Percentiles rank a stretch among this genome's conserved stretches.
phyloP scores from a whole-genome alignment of 371 early-diverging fungal species.

The Capniomyces stellatus region DNA sequence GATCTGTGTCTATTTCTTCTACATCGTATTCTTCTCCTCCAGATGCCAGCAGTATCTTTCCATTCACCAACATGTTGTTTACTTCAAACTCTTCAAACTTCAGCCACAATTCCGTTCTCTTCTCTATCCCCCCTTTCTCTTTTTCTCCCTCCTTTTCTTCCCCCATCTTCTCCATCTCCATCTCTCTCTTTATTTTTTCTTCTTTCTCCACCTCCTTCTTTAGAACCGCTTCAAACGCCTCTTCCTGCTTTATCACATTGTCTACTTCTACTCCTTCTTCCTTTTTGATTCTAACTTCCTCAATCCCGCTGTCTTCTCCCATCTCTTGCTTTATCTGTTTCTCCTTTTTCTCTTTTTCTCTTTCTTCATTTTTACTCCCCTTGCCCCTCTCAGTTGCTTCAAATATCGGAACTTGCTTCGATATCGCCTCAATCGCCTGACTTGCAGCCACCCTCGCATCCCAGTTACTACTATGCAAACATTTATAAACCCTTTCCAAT shows the following conservation, averaged over 20 bases:
- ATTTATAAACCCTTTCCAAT: constrained; percentile 52
- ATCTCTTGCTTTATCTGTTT: neutral
- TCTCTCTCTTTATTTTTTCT: constrained; percentile 10
- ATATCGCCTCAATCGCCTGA: constrained; percentile 78
- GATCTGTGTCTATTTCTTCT: constrained; percentile 42
- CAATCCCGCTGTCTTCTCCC: too few species aligned
- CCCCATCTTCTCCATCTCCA: constrained; percentile 1
- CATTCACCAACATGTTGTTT: constrained; percentile 53
- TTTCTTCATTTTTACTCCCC: too few species aligned
- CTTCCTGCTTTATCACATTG: neutral
- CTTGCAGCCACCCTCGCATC: constrained; percentile 92
- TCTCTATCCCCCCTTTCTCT: neutral
- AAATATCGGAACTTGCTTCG: constrained; percentile 53
- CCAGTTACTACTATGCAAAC: constrained; percentile 77
- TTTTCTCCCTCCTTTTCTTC: neutral
- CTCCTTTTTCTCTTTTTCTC: neutral
- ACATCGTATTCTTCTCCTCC: constrained; percentile 84
- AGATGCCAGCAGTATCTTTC: constrained; percentile 66
- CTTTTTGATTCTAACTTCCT: too few species aligned
- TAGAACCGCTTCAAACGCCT: too few species aligned
- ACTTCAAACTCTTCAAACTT: constrained; percentile 69
- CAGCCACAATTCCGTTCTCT: constrained; percentile 28
- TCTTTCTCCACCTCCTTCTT: constrained; percentile 4
- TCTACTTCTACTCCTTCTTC: neutral
- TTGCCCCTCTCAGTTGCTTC: too few species aligned